Evolutionary conservation across 169 alveolate species (phyloP).

Genomic region (Eimeria falciformis): DNA sequence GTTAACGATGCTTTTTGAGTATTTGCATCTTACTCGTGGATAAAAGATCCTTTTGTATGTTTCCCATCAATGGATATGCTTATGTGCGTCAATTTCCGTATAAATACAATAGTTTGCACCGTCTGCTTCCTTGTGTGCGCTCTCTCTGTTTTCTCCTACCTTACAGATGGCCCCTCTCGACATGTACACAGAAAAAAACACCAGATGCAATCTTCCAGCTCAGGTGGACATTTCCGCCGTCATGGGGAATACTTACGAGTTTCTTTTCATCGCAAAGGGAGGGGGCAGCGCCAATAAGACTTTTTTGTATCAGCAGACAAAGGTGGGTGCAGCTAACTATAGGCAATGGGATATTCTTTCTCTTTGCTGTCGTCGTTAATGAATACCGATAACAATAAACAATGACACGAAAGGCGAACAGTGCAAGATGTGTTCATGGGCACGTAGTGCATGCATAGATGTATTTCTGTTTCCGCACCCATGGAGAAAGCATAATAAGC

Average conservation of each 20-base stretch:
- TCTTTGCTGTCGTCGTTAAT: too few species aligned
- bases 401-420: too few species aligned
- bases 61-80: not conserved
- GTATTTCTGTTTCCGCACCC: too few species aligned
- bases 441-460: too few species aligned
- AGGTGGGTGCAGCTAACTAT: conserved; percentile 5
- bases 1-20: too few species aligned
- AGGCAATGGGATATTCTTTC: too few species aligned
- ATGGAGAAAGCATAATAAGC: too few species aligned
- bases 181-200: conserved; percentile 91
- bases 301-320: conserved; percentile 90
- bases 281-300: conserved; percentile 94
- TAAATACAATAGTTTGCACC: not conserved
- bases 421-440: too few species aligned
- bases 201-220: conserved; percentile 92
- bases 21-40: too few species aligned
- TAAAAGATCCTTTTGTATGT: too few species aligned
- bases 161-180: conserved; percentile 88
- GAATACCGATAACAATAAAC: too few species aligned
- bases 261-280: conserved; percentile 90
- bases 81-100: too few species aligned
- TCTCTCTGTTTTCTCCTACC: not conserved
- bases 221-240: conserved; percentile 86
- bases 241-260: conserved; percentile 84
- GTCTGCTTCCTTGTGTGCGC: not conserved